phyloP scores from a whole-genome alignment of 106 monocot species.

The Gastrodia elata region DNA sequence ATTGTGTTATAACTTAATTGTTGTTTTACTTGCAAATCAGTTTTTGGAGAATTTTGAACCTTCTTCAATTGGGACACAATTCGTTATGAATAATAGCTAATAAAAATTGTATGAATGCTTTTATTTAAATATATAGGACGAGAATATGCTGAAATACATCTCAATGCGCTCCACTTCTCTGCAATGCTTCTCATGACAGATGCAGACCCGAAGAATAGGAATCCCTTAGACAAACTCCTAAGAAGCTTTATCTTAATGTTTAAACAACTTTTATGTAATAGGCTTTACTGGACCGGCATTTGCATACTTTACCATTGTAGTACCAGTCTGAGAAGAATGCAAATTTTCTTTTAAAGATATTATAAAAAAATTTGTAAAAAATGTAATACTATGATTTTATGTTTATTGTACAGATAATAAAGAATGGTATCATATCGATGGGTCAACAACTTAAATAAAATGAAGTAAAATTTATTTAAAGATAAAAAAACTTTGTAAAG shows the following conservation, averaged over 20 bases:
- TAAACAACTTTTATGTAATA: not conserved
- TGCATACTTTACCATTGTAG: not conserved
- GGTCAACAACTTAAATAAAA: not conserved
- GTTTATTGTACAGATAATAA: not conserved
- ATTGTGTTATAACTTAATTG: not conserved
- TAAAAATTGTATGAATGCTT: not conserved
- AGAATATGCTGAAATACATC: not conserved
- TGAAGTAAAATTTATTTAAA: not conserved
- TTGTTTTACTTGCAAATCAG: not conserved
- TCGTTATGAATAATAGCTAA: not conserved
- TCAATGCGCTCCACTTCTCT: not conserved
- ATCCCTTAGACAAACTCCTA: not conserved
- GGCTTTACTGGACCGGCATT: not conserved
- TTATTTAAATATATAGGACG: conserved; percentile 1
- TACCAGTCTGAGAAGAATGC: not conserved
- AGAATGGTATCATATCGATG: not conserved
- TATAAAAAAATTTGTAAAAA: not conserved
- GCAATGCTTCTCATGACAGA: not conserved
- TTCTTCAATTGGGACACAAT: no score
- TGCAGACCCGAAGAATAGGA: not conserved
- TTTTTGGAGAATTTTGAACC: not conserved
- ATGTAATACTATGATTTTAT: not conserved
- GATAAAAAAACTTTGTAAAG: not conserved
- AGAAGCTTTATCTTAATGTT: not conserved
- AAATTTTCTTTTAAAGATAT: not conserved